These are phyloP conservation scores for Spinellus fusiger DNA, from an alignment of 192 early-diverging fungal species.

Conservation along the genomic window DNA sequence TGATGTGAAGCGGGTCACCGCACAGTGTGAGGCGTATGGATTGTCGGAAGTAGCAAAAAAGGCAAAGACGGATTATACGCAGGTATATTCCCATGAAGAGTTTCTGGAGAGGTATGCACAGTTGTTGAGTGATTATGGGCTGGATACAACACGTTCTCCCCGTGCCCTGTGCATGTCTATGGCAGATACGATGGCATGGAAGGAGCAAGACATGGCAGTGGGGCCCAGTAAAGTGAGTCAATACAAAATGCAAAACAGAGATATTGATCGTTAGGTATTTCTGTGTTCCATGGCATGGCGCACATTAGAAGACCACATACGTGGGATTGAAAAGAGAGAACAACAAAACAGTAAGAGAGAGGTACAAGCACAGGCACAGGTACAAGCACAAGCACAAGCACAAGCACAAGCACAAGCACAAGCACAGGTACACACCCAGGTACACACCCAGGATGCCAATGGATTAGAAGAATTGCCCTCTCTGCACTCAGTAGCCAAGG, in stretches of 20 bases:
- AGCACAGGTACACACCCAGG: background rate
- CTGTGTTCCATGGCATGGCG: constrained; percentile 57
- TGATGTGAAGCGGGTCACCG: constrained; percentile 55
- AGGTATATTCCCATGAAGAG: constrained; percentile 56
- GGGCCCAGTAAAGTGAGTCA: constrained; percentile 33
- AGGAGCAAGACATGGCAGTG: constrained; percentile 37
- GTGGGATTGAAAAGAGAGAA: constrained; percentile 54
- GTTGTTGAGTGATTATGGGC: constrained; percentile 4
- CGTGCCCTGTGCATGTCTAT: constrained; percentile 33
- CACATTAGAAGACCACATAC: constrained; percentile 54
- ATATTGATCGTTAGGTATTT: constrained; percentile 42
- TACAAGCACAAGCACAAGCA: background rate
- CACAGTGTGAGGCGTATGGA: constrained; percentile 65
- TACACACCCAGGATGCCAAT: no score
- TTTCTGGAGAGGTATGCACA: constrained; percentile 65
- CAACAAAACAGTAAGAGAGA: constrained; percentile 34
- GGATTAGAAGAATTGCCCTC: no score
- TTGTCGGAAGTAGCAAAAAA: constrained; percentile 59
- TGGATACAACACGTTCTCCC: constrained; percentile 31
- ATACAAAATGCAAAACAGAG: background rate
- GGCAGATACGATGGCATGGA: constrained; percentile 39
- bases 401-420: background rate
- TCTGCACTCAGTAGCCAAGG: constrained; percentile 3
- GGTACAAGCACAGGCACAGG: constrained; percentile 6
- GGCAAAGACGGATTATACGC: constrained; percentile 61